Evolutionary conservation across 148 eudicot genomes (phyloP).

Genomic region (Camellia sinensis): DNA sequence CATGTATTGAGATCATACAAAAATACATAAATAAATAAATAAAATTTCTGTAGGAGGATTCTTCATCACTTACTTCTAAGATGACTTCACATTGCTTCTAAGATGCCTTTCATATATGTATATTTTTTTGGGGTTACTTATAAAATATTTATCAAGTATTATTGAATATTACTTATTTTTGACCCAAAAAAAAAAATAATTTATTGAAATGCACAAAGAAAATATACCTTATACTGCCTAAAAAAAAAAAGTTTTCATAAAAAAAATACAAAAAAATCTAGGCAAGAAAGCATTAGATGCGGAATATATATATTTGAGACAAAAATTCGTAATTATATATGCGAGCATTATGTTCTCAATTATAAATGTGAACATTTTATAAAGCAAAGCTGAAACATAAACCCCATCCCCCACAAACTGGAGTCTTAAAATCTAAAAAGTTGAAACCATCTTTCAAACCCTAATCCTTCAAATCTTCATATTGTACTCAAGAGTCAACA

Average conservation of each 20-base stretch:
- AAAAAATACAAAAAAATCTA: too few species aligned
- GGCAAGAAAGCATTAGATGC: too few species aligned
- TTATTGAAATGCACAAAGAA: conserved; percentile 15
- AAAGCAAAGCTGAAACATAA: too few species aligned
- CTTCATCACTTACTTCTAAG: neutral
- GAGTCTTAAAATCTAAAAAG: neutral
- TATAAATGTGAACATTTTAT: too few species aligned
- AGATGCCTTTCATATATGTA: too few species aligned
- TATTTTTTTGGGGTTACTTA: too few species aligned
- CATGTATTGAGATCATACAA: conserved; percentile 9
- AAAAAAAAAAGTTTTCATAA: neutral
- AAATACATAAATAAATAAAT: too few species aligned
- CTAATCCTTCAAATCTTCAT: conserved; percentile 6
- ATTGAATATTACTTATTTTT: too few species aligned
- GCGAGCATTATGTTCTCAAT: too few species aligned
- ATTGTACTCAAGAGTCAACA: conserved; percentile 12
- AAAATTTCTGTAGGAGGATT: conserved; percentile 6
- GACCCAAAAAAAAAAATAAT: conserved; percentile 2
- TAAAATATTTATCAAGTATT: too few species aligned
- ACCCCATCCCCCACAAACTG: neutral
- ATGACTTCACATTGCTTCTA: neutral
- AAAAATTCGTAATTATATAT: too few species aligned
- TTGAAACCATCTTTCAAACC: neutral
- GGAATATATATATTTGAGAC: too few species aligned
- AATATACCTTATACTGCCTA: neutral